A percentile compares a stretch with the other conserved stretches of the same genome.
phyloP scores from a whole-genome alignment of 495 filamentous ascomycete species.

The Tuber melanosporum region DNA sequence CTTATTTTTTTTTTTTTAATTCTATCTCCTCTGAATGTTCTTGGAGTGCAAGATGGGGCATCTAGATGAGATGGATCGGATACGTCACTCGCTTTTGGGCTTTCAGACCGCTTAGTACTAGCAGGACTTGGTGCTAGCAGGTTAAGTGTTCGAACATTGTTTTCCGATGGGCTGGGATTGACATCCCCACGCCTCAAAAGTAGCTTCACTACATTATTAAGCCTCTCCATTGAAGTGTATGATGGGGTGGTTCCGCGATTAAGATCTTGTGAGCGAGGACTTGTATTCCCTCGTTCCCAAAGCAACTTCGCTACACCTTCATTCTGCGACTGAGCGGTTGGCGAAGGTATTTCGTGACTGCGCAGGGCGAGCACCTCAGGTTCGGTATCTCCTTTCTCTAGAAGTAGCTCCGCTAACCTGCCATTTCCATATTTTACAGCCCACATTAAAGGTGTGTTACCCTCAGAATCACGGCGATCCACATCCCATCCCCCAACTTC shows the following conservation, averaged over 20 bases:
- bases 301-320: neutral
- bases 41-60: no score
- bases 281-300: neutral
- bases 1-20: no score
- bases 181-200: neutral
- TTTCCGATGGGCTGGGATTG: neutral
- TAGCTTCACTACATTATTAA: neutral
- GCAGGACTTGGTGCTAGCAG: no score
- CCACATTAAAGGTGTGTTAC: neutral
- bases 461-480: neutral
- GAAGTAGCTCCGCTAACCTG: no score
- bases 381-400: no score
- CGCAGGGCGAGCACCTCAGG: no score
- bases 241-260: neutral
- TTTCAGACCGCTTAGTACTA: no score
- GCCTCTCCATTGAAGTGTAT: neutral
- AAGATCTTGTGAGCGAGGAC: neutral
- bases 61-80: no score
- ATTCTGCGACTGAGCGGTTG: neutral
- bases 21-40: no score
- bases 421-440: neutral
- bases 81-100: no score
- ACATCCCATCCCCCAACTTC: neutral
- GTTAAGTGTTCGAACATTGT: neutral
- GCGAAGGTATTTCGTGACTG: no score